A percentile compares a stretch with the other conserved stretches of the same genome.
Conservation (phyloP, 371 early-diverging fungal genomes). For the Cokeromyces recurvatus region DNA sequence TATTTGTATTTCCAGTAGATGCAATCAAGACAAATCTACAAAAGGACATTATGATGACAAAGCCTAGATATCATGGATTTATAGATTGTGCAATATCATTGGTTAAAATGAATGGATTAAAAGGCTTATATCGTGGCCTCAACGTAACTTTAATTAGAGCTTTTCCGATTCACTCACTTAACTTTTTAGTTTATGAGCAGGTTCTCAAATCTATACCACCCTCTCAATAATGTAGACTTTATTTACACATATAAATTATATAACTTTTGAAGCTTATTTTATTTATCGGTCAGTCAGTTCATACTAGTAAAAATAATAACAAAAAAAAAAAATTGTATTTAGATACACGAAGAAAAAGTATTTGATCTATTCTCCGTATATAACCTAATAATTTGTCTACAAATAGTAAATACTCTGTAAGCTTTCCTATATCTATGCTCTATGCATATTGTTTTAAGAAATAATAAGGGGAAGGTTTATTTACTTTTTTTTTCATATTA, state of each 20-base stretch:
- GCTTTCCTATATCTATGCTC: too few relatives aligned
- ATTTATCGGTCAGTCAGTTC: neutral
- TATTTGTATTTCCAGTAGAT: constrained; percentile 77
- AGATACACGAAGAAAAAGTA: too few relatives aligned
- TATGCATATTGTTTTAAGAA: too few relatives aligned
- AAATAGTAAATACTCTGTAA: too few relatives aligned
- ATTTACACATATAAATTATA: neutral
- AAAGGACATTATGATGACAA: constrained; percentile 59
- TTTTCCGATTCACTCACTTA: constrained; percentile 78
- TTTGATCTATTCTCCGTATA: too few relatives aligned
- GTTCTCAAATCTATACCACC: constrained; percentile 43
- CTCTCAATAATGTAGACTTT: neutral
- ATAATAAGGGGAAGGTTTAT: too few relatives aligned
- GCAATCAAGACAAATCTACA: constrained; percentile 71
- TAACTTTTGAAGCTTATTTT: neutral
- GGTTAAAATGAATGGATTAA: constrained; percentile 47
- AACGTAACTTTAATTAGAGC: constrained; percentile 73
- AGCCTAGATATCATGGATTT: constrained; percentile 40
- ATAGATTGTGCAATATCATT: constrained; percentile 55
- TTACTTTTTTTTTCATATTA: too few relatives aligned
- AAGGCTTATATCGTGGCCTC: constrained; percentile 70
- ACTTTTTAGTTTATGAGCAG: constrained; percentile 76
- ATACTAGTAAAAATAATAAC: too few relatives aligned
- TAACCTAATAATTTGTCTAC: too few relatives aligned
- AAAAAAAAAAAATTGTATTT: too few relatives aligned